Base-by-base conservation (phyloP, 345 rosid species). In the Mercurialis annua region DNA sequence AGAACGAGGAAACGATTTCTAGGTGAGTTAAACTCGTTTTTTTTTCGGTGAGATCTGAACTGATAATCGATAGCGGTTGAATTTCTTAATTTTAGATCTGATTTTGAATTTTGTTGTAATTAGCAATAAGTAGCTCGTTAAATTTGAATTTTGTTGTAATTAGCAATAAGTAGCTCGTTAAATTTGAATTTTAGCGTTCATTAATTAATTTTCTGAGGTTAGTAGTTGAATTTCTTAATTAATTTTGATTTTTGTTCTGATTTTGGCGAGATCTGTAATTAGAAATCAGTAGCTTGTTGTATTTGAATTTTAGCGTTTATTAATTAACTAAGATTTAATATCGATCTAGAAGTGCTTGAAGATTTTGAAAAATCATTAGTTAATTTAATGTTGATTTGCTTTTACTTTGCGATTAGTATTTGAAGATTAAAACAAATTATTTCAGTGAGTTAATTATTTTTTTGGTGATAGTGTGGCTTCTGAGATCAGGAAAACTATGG, bases 1-100 rank as follows among this genome's bases (percentile, higher is more conserved):
- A 82, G 82, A 89, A 90, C 72, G 98, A 87, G 67, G 88, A 89
- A 69, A 92, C 92, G 67, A 86, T 92, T 72, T 86, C 89, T 20
- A 92, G 96, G 96, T 87, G 52, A 70, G 34, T 15, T 21, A 12
- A 64, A 17, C 40, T 40, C 11, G 10, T 15, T 30, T 40, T 3
- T 11, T 8, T 54, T 63, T 50, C 33, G 12, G 18, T 53, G 18
- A 29, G 24, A 30, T 62, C 20, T 18, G 54, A 9, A 52, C 56
- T 2, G 34, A 15, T 11, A 5, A 30, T 43, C 40, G 2, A 5
- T 55, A 11, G 6, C n/a, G n/a, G 23, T 17, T 17, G 33, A 6
- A 2, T 23, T 48, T 17, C 31, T 1, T 14, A 20, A 14, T 20
- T 31, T 67, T 26, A 36, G 29, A 53, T 12, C 31, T 6, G 31